phyloP scores from a whole-genome alignment of 495 filamentous ascomycete genomes.

The Cladorrhinum samala region DNA sequence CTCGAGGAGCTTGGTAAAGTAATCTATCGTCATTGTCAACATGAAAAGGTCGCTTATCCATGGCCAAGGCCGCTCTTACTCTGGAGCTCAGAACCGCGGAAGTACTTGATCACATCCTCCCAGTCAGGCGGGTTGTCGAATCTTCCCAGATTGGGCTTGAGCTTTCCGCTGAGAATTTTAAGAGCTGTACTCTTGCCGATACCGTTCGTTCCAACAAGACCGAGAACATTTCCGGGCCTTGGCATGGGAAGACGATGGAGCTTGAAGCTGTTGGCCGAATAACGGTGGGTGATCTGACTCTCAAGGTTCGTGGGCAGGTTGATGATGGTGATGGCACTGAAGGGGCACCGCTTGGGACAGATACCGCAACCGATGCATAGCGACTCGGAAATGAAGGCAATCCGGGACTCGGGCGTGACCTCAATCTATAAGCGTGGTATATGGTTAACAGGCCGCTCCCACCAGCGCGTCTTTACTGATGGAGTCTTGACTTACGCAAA shows the following conservation, averaged over 20 bases:
- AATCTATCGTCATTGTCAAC: constrained; percentile 52
- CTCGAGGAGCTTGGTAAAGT: constrained; percentile 96
- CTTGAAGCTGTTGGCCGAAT: constrained; percentile 99
- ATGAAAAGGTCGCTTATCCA: background rate
- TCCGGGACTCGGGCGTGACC: constrained; percentile 79
- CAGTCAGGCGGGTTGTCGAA: constrained; percentile 97
- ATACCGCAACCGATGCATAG: constrained; percentile 84
- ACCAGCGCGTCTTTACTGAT: too few relatives aligned
- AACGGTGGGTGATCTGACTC: constrained; percentile 94
- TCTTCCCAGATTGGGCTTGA: constrained; percentile 93
- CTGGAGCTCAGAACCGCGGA: constrained; percentile 93
- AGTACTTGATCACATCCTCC: constrained; percentile 98
- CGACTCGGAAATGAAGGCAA: constrained; percentile 95
- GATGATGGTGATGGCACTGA: constrained; percentile 98
- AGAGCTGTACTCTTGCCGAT: constrained; percentile 98
- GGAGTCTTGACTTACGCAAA: constrained; percentile 52
- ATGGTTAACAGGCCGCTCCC: constrained; percentile 2
- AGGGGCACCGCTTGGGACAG: constrained; percentile 98
- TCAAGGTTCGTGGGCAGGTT: constrained; percentile 98
- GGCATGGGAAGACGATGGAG: constrained; percentile 93
- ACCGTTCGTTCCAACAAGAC: constrained; percentile 97
- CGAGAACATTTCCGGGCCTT: constrained; percentile 91
- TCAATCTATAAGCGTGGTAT: constrained; percentile 8
- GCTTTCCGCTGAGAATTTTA: constrained; percentile 95
- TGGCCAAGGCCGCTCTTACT: constrained; percentile 48